These are phyloP conservation scores for Mycena olivaceomarginata DNA, from an alignment of 768 basidiomycete genomes.

Conservation along the genomic window DNA sequence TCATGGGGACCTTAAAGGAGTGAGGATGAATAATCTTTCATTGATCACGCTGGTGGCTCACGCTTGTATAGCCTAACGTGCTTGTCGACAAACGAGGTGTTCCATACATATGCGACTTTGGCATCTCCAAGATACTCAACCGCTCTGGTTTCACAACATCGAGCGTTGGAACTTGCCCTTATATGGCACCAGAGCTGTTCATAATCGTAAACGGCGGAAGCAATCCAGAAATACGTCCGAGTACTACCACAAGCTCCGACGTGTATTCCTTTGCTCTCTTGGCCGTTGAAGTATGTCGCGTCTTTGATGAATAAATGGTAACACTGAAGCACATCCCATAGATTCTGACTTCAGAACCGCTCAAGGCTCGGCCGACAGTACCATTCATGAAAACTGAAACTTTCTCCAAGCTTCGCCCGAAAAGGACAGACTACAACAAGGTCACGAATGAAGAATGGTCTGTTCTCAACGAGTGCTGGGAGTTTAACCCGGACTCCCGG, in stretches of 20 bases:
- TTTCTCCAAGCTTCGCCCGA: not conserved
- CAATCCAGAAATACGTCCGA: conserved; percentile 1
- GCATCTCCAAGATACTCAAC: conserved; percentile 41
- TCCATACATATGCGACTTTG: conserved; percentile 48
- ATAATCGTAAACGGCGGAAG: not conserved
- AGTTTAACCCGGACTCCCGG: not conserved
- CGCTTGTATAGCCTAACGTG: not conserved
- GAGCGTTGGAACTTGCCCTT: conserved; percentile 39
- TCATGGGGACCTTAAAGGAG: conserved; percentile 50
- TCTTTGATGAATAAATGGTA: not conserved
- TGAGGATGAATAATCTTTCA: conserved; percentile 15
- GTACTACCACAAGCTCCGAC: conserved; percentile 34
- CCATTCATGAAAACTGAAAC: not conserved
- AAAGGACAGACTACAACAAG: not conserved
- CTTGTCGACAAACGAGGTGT: conserved; percentile 9
- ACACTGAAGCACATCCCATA: not conserved
- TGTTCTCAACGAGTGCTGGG: not conserved
- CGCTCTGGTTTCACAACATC: conserved; percentile 28
- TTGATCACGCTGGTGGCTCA: not conserved
- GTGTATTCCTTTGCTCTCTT: conserved; percentile 43
- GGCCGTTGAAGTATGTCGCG: conserved; percentile 34
- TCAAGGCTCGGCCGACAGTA: not conserved
- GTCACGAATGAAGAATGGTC: not conserved
- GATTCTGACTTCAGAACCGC: not conserved
- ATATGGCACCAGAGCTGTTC: conserved; percentile 47